Evolutionary conservation across 2,329 filamentous ascomycete genomes (phyloP), one percentile per base, ranked within the genome.

Genomic region (Penicillium sp.): DNA sequence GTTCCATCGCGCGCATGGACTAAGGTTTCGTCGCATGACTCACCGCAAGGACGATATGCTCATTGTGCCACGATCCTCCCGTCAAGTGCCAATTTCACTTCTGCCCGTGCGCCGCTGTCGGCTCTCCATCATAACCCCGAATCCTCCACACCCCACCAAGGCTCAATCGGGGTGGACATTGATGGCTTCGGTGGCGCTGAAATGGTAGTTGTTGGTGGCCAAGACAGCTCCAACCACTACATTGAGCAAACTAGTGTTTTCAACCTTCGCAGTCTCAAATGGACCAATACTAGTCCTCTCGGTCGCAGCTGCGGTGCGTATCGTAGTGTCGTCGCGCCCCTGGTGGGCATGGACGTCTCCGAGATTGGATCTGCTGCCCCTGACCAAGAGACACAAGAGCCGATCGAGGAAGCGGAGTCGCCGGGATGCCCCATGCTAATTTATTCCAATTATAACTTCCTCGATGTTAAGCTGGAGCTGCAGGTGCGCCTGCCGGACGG

Each of bases 171-270:
- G 3, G 88, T 96, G 56, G 89, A 90, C 61, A 87, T 98, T 58
- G 93, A 99, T 73, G 93, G 95, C 0, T 86, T 87, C 21, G 95
- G 95, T 16, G 95, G 95, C 31, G 91, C 95, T 1, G 93, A 99
- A 74, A 97, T 99, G 93, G 85, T 99, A 6, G 89, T 99, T 14
- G 93, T 98, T 8, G 95, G 95, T 58, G 95, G 95, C 0, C 95
- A 99, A 74, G 95, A 99, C 70, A 95, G 90, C 53, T 89, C 89
- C n/a, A 99, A 99, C 73, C 93, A 96, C 73, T 99, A 99, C 71
- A 99, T 99, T 65, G 93, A 99, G 75, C 92, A 99, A 75, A 96
- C 99, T 62, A 98, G 92, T 71, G 91, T 99, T 3, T 99, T 99
- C 81, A 99, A 99, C 69, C 81, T 99, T 26, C 86, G 95, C 49